phyloP scores from a whole-genome alignment of 176 grass and related monocot genomes.

The Triticum urartu region DNA sequence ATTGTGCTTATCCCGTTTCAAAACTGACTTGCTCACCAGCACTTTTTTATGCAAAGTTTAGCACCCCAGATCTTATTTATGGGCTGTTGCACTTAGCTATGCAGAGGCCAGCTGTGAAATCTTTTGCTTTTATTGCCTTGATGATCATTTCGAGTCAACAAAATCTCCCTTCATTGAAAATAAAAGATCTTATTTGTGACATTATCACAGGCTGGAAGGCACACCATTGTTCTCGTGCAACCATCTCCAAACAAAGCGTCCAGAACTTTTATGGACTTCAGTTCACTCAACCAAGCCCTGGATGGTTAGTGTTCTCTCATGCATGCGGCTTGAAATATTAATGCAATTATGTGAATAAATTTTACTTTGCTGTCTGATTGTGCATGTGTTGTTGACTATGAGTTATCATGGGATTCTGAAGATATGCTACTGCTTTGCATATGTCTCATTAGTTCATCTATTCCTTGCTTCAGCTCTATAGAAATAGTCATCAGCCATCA shows the following conservation, averaged over 20 bases:
- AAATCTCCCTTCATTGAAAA: background rate
- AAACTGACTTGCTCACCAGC: background rate
- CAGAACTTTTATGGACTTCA: constrained; percentile 81
- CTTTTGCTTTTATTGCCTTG: background rate
- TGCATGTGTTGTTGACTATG: background rate
- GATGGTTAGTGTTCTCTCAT: constrained; percentile 48
- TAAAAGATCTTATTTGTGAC: background rate
- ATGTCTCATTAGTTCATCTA: background rate
- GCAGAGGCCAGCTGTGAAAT: background rate
- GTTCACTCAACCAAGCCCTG: constrained; percentile 69
- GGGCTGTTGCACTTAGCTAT: background rate
- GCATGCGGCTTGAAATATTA: background rate
- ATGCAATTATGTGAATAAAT: background rate
- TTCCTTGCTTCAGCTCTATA: constrained; percentile 6
- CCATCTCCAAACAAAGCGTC: constrained; percentile 52
- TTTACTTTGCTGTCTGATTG: background rate
- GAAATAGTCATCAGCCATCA: background rate
- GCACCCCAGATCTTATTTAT: background rate
- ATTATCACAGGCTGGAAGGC: constrained; percentile 51
- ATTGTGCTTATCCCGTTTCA: background rate
- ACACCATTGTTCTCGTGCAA: constrained; percentile 82
- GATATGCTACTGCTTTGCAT: background rate
- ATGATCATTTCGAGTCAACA: background rate
- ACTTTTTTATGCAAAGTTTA: background rate
- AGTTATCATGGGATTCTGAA: background rate